These are phyloP conservation scores for Talaromyces sp. DNA, from an alignment of 2,329 filamentous ascomycete genomes.

Conservation along the genomic window DNA sequence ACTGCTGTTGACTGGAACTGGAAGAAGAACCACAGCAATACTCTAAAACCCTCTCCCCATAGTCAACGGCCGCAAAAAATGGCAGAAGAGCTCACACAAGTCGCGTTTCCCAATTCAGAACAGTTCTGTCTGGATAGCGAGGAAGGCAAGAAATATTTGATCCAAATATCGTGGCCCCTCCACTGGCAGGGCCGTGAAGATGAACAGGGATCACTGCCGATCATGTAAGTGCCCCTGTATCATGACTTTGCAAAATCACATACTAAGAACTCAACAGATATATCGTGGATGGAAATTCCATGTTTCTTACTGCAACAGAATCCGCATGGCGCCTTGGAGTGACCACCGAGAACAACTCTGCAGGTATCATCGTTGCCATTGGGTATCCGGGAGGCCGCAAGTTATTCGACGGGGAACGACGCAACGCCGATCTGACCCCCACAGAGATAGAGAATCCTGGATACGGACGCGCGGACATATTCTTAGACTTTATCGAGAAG, in stretches of 20 bases:
- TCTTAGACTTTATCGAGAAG: conserved; percentile 16
- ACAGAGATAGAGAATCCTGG: neutral
- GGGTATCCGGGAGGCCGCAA: conserved; percentile 21
- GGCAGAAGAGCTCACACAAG: neutral
- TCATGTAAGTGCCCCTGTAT: conserved; percentile 4
- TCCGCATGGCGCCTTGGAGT: conserved; percentile 22
- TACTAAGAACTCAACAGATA: conserved; percentile 19
- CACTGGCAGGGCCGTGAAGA: conserved; percentile 12
- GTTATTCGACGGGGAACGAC: conserved; percentile 10
- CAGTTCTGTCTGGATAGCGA: conserved; percentile 21
- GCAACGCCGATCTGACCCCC: conserved; percentile 14
- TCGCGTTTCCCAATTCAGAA: conserved; percentile 19
- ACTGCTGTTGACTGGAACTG: no score
- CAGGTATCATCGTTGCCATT: conserved; percentile 25
- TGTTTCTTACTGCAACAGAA: conserved; percentile 28
- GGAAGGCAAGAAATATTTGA: conserved; percentile 17
- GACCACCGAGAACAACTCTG: conserved; percentile 14
- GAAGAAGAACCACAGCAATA: no score
- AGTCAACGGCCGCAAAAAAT: neutral
- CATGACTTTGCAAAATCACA: neutral
- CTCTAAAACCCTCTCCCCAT: no score
- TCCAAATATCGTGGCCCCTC: conserved; percentile 27
- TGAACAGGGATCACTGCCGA: neutral
- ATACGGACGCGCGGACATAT: conserved; percentile 10
- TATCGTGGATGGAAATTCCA: conserved; percentile 26